Evolutionary conservation across 202 grass and related monocot genomes (phyloP).

Genomic region (Hordeum pubiflorum): DNA sequence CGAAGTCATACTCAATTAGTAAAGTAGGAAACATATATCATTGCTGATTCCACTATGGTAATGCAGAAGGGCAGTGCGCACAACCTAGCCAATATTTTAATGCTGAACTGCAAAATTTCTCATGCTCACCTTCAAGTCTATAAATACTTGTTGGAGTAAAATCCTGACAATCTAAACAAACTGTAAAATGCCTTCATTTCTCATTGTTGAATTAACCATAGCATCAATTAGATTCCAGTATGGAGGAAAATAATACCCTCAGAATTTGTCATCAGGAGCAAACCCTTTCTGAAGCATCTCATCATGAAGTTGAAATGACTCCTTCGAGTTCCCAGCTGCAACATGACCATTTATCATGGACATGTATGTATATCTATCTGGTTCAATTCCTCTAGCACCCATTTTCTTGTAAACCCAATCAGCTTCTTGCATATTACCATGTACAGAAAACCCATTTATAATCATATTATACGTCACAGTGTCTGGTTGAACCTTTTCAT

Average conservation of each 20-base stretch:
- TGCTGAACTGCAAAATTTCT: neutral
- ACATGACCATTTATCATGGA: conserved; percentile 81
- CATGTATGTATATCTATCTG: conserved; percentile 86
- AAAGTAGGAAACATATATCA: conserved; percentile 2
- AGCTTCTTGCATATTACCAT: conserved; percentile 65
- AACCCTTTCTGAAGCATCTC: conserved; percentile 88
- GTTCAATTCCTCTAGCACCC: conserved; percentile 43
- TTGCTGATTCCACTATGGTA: neutral
- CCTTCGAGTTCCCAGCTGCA: conserved; percentile 63
- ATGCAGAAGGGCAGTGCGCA: neutral
- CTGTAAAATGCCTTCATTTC: neutral
- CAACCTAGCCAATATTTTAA: neutral
- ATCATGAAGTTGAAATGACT: conserved; percentile 81
- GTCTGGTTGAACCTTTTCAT: conserved; percentile 56
- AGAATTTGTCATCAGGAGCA: conserved; percentile 85
- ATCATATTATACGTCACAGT: conserved; percentile 77
- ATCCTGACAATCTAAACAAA: neutral
- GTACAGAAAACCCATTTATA: conserved; percentile 59
- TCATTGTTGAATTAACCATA: neutral
- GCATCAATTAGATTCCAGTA: neutral
- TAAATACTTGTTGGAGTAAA: neutral
- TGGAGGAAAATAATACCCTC: conserved; percentile 18
- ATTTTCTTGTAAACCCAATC: conserved; percentile 70
- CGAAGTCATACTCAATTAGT: neutral
- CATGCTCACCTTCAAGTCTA: conserved; percentile 15